A percentile compares a stretch with the other conserved stretches of the same genome.
Conservation (phyloP, 805 yeast species). For the Myxozyma mucilagina region DNA sequence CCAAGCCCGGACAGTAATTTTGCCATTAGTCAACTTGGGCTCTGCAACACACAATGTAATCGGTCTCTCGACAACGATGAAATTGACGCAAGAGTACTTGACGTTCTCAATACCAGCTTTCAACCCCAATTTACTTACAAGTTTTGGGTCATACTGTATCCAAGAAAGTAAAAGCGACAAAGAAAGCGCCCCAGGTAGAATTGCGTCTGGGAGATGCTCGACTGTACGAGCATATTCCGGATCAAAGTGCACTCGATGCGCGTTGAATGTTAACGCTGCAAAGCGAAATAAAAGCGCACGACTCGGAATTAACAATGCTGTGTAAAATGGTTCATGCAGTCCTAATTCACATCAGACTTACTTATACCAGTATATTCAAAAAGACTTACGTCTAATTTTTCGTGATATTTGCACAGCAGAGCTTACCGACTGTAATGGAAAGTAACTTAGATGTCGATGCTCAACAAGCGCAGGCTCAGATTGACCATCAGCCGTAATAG, state of each 20-base stretch:
- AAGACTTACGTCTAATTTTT: neutral
- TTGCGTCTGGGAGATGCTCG: slow-evolving; percentile 62
- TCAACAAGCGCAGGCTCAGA: slow-evolving; percentile 13
- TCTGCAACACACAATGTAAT: slow-evolving; percentile 9
- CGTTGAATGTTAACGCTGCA: slow-evolving; percentile 75
- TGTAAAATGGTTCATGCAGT: neutral
- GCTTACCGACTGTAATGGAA: neutral
- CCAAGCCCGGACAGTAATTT: slow-evolving; percentile 9
- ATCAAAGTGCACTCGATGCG: slow-evolving; percentile 83
- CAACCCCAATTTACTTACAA: neutral
- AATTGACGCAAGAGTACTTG: slow-evolving; percentile 22
- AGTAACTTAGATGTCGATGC: slow-evolving; percentile 14
- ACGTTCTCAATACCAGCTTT: slow-evolving; percentile 1
- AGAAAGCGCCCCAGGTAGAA: slow-evolving; percentile 83
- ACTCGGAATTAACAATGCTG: slow-evolving; percentile 21
- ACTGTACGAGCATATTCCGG: slow-evolving; percentile 48
- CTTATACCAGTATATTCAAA: neutral
- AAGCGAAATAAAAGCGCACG: slow-evolving; percentile 40
- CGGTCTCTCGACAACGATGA: slow-evolving; percentile 6
- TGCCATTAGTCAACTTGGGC: neutral
- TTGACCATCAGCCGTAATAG: neutral
- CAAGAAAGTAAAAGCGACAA: slow-evolving; percentile 61
- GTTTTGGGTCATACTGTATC: slow-evolving; percentile 38
- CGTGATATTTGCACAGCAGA: neutral
- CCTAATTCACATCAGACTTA: neutral